A percentile compares a stretch with the other conserved stretches of the same genome.
These are phyloP conservation scores for Pyrenochaeta sp. DNA, from an alignment of 2,329 filamentous ascomycete genomes.

Conservation along the genomic window DNA sequence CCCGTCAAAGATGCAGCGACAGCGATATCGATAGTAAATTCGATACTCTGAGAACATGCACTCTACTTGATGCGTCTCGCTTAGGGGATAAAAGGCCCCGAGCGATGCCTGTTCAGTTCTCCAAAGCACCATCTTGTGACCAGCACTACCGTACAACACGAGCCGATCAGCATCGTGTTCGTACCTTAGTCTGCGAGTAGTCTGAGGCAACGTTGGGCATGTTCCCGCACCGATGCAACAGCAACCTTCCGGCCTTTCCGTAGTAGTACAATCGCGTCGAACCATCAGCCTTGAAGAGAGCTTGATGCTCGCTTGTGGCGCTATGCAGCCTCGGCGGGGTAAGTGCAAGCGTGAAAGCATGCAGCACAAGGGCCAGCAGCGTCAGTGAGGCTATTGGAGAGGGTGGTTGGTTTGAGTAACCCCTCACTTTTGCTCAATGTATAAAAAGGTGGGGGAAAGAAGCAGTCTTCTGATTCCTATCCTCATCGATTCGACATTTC, in stretches of 20 bases:
- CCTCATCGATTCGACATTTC: background rate
- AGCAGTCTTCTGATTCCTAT: background rate
- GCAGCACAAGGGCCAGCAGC: conserved; percentile 1
- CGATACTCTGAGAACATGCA: conserved; percentile 15
- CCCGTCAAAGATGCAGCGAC: background rate
- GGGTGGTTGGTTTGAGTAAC: background rate
- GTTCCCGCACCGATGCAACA: conserved; percentile 9
- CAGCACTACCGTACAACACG: conserved; percentile 8
- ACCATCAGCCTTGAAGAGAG: background rate
- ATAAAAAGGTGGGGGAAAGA: background rate
- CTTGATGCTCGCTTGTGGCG: conserved; percentile 4
- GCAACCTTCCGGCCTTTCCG: conserved; percentile 5
- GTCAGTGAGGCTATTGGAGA: conserved; percentile 1
- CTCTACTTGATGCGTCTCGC: conserved; percentile 8
- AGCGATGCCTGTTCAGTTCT: conserved; percentile 3
- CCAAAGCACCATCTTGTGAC: conserved; percentile 3
- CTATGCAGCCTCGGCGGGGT: background rate
- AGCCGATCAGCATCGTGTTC: conserved; percentile 22
- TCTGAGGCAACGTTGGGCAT: conserved; percentile 5
- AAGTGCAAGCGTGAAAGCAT: background rate
- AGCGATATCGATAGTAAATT: background rate
- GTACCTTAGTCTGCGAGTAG: conserved; percentile 3
- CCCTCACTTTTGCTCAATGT: background rate
- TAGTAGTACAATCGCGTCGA: background rate
- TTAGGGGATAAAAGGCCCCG: conserved; percentile 11